Percentiles rank a stretch among this genome's conserved stretches.
These are phyloP conservation scores for Vitis hybrid DNA, from an alignment of 177 flowering plant species.

Conservation along the genomic window DNA sequence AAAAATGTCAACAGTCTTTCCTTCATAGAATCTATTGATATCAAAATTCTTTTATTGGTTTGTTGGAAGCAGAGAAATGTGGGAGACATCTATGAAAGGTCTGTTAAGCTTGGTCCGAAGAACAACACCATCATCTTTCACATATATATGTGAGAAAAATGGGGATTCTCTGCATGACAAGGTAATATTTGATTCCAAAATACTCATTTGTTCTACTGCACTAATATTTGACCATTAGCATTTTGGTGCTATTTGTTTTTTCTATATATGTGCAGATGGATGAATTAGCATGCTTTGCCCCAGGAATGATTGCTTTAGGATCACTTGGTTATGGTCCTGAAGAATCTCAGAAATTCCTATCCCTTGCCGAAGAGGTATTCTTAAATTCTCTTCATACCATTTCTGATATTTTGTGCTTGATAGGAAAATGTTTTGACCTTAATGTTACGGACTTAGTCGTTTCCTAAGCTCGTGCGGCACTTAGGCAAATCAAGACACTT, in stretches of 20 bases:
- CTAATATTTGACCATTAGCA: not conserved
- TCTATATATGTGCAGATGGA: constrained; percentile 74
- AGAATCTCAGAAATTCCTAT: constrained; percentile 53
- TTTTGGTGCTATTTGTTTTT: not conserved
- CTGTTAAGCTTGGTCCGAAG: constrained; percentile 68
- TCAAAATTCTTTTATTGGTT: constrained; percentile 1
- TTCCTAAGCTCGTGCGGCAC: too few species aligned
- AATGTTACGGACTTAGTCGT: too few species aligned
- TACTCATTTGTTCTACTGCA: not conserved
- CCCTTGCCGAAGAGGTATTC: constrained; percentile 93
- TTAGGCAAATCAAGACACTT: too few species aligned
- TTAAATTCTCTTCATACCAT: not conserved
- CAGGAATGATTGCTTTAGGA: constrained; percentile 98
- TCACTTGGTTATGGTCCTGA: constrained; percentile 80
- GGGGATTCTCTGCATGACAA: constrained; percentile 71
- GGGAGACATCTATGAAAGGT: constrained; percentile 98
- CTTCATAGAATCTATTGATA: not conserved
- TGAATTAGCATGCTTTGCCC: constrained; percentile 99
- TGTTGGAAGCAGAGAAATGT: constrained; percentile 77
- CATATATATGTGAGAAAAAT: constrained; percentile 86
- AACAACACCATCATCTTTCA: constrained; percentile 79
- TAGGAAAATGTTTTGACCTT: not conserved
- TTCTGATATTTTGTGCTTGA: not conserved
- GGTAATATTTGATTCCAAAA: constrained; percentile 34
- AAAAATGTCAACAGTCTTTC: not conserved